Conservation (phyloP, 2,329 filamentous ascomycete genomes). For the Pezicula carpinea region DNA sequence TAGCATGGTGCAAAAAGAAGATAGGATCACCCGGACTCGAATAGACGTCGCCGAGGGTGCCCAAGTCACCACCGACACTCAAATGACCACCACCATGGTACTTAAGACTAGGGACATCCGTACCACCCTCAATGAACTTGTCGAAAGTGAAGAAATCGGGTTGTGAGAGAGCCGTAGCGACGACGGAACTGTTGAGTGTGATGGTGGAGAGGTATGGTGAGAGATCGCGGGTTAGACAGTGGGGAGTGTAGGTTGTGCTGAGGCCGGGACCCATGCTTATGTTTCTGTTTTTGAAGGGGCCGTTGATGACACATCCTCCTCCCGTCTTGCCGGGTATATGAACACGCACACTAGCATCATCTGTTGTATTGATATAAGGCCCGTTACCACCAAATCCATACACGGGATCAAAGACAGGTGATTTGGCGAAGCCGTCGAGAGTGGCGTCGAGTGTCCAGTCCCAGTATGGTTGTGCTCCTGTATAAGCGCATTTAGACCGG, state of each 20-base stretch:
- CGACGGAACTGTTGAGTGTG: slow-evolving; percentile 9
- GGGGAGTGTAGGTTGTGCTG: slow-evolving; percentile 23
- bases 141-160: slow-evolving; percentile 25
- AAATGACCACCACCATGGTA: slow-evolving; percentile 26
- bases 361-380: slow-evolving; percentile 5
- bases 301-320: slow-evolving; percentile 42
- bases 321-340: slow-evolving; percentile 2
- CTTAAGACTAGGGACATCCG: slow-evolving; percentile 15
- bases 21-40: slow-evolving; percentile 31
- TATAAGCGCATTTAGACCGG: slow-evolving; percentile 34
- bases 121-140: slow-evolving; percentile 22
- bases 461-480: slow-evolving; percentile 24
- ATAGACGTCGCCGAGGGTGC: slow-evolving; percentile 26
- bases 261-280: slow-evolving; percentile 9
- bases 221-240: slow-evolving; percentile 30
- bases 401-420: slow-evolving; percentile 20
- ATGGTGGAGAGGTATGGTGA: slow-evolving; percentile 18
- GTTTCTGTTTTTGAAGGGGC: slow-evolving; percentile 25
- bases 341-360: background rate
- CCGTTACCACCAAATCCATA: slow-evolving; percentile 13
- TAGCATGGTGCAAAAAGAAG: slow-evolving; percentile 27
- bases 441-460: slow-evolving; percentile 28
- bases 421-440: slow-evolving; percentile 21
- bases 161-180: slow-evolving; percentile 14
- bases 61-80: slow-evolving; percentile 26